Conservation (phyloP, 2,329 filamentous ascomycete species). For the Westerdykella sp. region DNA sequence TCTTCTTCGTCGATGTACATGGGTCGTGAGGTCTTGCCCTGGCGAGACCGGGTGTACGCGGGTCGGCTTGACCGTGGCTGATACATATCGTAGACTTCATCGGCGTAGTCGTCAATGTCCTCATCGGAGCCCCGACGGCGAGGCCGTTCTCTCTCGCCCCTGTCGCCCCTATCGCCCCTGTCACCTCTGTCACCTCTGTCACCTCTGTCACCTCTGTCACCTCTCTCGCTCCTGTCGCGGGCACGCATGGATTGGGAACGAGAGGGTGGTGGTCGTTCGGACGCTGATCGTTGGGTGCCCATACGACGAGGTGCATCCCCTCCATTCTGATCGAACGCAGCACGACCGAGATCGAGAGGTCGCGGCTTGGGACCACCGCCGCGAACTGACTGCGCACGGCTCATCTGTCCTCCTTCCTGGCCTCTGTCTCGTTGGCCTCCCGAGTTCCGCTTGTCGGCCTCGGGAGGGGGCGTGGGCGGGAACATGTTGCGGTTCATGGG, state of each 20-base stretch:
- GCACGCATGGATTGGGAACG: conserved; percentile 32
- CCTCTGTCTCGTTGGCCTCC: conserved; percentile 8
- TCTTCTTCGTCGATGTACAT: conserved; percentile 74
- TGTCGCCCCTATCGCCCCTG: conserved; percentile 5
- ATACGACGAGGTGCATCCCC: conserved; percentile 28
- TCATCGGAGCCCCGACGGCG: conserved; percentile 40
- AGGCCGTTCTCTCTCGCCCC: conserved; percentile 5
- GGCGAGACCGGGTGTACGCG: conserved; percentile 24
- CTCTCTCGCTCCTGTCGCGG: conserved; percentile 2
- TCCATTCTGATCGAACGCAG: conserved; percentile 41
- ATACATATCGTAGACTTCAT: conserved; percentile 61
- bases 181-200: conserved; percentile 9
- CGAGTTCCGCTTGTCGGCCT: conserved; percentile 59
- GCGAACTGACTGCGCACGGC: conserved; percentile 46
- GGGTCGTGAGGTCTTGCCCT: conserved; percentile 42
- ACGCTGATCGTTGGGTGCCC: conserved; percentile 38
- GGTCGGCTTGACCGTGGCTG: conserved; percentile 25
- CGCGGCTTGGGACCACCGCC: conserved; percentile 44
- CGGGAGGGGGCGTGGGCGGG: conserved; percentile 96
- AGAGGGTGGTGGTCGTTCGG: conserved; percentile 38
- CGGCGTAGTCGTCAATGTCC: conserved; percentile 57
- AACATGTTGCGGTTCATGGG: conserved; percentile 75
- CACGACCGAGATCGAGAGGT: conserved; percentile 44
- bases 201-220: not conserved
- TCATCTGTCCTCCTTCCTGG: conserved; percentile 29